These are phyloP conservation scores for Stromatinia cepivora DNA, from an alignment of 2,329 filamentous ascomycete species.

Conservation along the genomic window DNA sequence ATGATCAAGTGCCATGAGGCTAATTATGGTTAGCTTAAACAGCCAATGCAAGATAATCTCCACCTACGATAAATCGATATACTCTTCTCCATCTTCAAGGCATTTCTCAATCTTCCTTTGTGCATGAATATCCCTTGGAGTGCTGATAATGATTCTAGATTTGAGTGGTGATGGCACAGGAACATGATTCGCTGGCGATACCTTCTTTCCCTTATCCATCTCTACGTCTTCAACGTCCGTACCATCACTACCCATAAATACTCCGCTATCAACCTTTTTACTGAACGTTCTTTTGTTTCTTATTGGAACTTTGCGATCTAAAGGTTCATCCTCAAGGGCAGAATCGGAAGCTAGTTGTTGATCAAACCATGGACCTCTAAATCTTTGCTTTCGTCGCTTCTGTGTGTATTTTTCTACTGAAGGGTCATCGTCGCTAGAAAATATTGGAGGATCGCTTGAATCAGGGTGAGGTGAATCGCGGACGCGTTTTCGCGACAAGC, in stretches of 20 bases:
- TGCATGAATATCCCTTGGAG: constrained; percentile 37
- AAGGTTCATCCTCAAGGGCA: constrained; percentile 25
- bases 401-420: constrained; percentile 63
- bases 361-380: constrained; percentile 68
- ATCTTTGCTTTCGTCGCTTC: constrained; percentile 59
- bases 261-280: constrained; percentile 66
- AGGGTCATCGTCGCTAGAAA: constrained; percentile 72
- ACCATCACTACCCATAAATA: constrained; percentile 66
- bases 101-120: constrained; percentile 52
- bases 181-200: background rate
- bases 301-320: constrained; percentile 19
- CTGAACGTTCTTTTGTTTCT: constrained; percentile 53
- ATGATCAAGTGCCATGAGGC: constrained; percentile 45
- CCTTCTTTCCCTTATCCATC: background rate
- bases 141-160: constrained; percentile 2
- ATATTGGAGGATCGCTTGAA: constrained; percentile 70
- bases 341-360: constrained; percentile 49
- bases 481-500: constrained; percentile 43
- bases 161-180: constrained; percentile 9
- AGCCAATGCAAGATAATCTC: background rate
- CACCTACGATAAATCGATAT: constrained; percentile 61
- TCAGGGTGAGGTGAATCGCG: constrained; percentile 43
- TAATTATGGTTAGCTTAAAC: constrained; percentile 28
- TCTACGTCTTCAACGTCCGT: constrained; percentile 46
- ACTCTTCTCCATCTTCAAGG: constrained; percentile 59